Base-by-base conservation (phyloP, 495 filamentous ascomycete species). In the Talaromyces trachyspermus region DNA sequence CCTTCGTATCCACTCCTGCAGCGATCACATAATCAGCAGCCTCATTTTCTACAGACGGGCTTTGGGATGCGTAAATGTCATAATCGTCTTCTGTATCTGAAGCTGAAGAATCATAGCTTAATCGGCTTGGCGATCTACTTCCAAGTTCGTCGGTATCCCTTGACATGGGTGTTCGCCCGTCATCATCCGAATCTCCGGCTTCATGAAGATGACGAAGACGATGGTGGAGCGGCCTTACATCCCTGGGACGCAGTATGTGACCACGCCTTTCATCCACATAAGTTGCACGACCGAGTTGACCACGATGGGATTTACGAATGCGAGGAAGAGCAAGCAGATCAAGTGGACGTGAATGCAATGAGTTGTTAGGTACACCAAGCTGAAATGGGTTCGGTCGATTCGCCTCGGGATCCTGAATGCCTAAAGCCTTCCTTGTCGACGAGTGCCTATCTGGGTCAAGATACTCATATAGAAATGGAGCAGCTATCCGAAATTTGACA, bases 141-240 rank as follows among this genome's bases (percentile, higher is more conserved):
- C 91, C 89, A 40, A 80, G 78, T 48, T 92, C 88, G 57, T 91
- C 87, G 0, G 83, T 88, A 54, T 92, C 86, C 39, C 80, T 69
- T 5, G 74, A 77, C 19, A 83, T 61, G 23, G 85, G 83, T 15
- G 68, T 77, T 25, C 69, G 60, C 41, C 65, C 65, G 11, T 78
- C 76, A 47, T 81, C 79, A 50, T 83, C 79, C 2, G 79, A 83
- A 56, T 82, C 78, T 20, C 77, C 76, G n/a, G 73, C 70, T 38
- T 77, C 69, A 50, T 79, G 72, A 42, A 76, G 58, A 46, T 75
- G 67, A 33, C 76, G 72, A 24, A 82, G 61, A 14, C 75, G 71
- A 58, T 81, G 79, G 39, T 79, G 74, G 22, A 83, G 65, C 19
- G 74, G 72, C 37, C 78, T 66, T 23, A 80, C 72, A 41, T 75